phyloP scores from a whole-genome alignment of 352 stramenopile species.

The Phytopythium helicoides region DNA sequence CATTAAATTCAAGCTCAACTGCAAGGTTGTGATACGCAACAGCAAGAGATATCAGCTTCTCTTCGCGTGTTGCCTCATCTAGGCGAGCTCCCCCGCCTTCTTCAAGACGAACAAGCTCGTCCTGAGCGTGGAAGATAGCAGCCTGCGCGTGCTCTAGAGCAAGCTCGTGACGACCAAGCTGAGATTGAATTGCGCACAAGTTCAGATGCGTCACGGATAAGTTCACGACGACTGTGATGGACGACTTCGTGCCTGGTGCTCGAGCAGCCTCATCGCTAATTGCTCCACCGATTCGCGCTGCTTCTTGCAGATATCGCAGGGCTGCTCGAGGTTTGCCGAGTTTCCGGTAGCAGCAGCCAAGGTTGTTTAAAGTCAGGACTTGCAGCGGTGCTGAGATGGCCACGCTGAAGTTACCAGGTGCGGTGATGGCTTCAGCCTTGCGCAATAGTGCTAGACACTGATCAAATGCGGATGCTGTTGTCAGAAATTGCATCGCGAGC shows the following conservation, averaged over 20 bases:
- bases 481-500: slow-evolving; percentile 70
- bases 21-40: slow-evolving; percentile 82
- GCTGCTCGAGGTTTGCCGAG: slow-evolving; percentile 69
- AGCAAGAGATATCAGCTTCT: slow-evolving; percentile 75
- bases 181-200: slow-evolving; percentile 77
- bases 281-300: slow-evolving; percentile 49
- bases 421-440: slow-evolving; percentile 69
- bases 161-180: slow-evolving; percentile 66
- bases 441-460: slow-evolving; percentile 67
- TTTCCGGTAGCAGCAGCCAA: slow-evolving; percentile 80
- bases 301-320: slow-evolving; percentile 73
- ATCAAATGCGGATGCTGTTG: slow-evolving; percentile 41
- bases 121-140: slow-evolving; percentile 79
- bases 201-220: slow-evolving; percentile 82
- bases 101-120: slow-evolving; percentile 68
- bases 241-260: neutral
- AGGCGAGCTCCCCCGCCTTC: slow-evolving; percentile 18
- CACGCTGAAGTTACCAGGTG: slow-evolving; percentile 55
- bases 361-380: slow-evolving; percentile 83
- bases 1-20: slow-evolving; percentile 79
- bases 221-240: slow-evolving; percentile 55
- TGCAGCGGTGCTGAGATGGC: slow-evolving; percentile 58
- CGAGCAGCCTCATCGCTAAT: neutral
- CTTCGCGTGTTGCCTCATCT: slow-evolving; percentile 56
- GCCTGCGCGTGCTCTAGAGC: slow-evolving; percentile 74